Evolutionary conservation across 176 grass and related monocot genomes (phyloP), one percentile per base, ranked within the genome.

Genomic region (Rhynchospora breviuscula): DNA sequence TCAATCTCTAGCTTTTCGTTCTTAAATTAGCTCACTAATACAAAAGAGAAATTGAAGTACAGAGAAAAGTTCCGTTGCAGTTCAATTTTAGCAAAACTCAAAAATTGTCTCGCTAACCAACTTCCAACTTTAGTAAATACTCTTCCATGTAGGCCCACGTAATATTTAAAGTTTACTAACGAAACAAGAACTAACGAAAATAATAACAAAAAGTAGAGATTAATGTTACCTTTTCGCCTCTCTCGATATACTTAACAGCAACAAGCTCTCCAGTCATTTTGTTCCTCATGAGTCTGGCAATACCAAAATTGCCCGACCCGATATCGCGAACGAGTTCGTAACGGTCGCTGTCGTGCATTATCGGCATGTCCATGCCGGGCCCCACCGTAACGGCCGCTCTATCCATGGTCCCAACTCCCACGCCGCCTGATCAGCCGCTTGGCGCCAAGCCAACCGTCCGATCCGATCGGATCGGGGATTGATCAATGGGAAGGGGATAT

Each of bases 331-430:
- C 91, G 14, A 97, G 91, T 84, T 97, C 94, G 84, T 97, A 97
- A 5, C 94, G 89, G 85, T 97, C 94, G 78, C 94, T 85, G 81
- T 97, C 91, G 91, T 91, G 94, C 94, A 97, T 97, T 87, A 97
- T 97, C 14, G 91, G 94, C 91, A 93, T 84, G 85, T 97, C 94
- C 94, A 97, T 93, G 18, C 89, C 94, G 8, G 91, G 91, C 44
- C 94, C 91, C 43, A 97, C 87, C 33, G 91, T 97, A 22, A 97
- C 11, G 57, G 94, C 87, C 78, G 89, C 87, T 63, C 94, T 81
- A 86, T 97, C 89, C 94, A 97, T 97, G 61, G 68, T 80, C 71
- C 35, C 59, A 29, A 29, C 26, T 29, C 26, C 26, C 1, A 46
- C 31, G 22, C 46, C 8, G 0, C 81, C 57, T 15, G 31, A 23